Percentiles rank a stretch among this genome's conserved stretches.
Conservation (phyloP, 129 eudicot species). For the Pseudognaphalium luteoalbum region DNA sequence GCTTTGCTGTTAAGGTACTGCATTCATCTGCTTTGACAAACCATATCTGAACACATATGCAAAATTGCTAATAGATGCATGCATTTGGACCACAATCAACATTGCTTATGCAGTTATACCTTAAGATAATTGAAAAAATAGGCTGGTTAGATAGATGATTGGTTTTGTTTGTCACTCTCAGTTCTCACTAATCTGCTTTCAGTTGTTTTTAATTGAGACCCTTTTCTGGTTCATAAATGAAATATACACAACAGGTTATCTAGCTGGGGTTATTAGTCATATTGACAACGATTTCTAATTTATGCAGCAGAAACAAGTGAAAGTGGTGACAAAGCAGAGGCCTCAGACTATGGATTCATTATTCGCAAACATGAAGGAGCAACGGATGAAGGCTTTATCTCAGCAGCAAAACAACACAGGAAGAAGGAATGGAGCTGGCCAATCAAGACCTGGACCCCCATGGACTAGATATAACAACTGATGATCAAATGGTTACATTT, state of each 20-base stretch:
- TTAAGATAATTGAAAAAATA: background rate
- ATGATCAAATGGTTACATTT: background rate
- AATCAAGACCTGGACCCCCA: conserved; percentile 56
- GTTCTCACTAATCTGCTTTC: background rate
- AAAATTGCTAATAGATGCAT: background rate
- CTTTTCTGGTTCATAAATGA: background rate
- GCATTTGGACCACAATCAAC: background rate
- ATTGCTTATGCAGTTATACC: background rate
- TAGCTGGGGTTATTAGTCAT: background rate
- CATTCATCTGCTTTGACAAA: background rate
- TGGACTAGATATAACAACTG: conserved; percentile 19
- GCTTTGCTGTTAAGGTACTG: conserved; percentile 57
- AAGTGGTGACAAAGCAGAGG: conserved; percentile 46
- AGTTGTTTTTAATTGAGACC: background rate
- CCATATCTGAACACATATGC: background rate
- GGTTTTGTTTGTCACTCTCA: background rate
- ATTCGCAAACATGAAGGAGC: conserved; percentile 83
- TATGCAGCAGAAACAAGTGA: conserved; percentile 36
- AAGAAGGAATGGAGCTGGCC: conserved; percentile 61
- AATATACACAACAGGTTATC: background rate
- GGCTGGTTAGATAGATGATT: background rate
- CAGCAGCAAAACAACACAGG: conserved; percentile 37
- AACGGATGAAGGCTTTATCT: conserved; percentile 55
- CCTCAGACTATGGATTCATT: conserved; percentile 77
- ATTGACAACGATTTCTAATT: background rate